Evolutionary conservation across 345 rosid species (phyloP).

Genomic region (Laguncularia racemosa): DNA sequence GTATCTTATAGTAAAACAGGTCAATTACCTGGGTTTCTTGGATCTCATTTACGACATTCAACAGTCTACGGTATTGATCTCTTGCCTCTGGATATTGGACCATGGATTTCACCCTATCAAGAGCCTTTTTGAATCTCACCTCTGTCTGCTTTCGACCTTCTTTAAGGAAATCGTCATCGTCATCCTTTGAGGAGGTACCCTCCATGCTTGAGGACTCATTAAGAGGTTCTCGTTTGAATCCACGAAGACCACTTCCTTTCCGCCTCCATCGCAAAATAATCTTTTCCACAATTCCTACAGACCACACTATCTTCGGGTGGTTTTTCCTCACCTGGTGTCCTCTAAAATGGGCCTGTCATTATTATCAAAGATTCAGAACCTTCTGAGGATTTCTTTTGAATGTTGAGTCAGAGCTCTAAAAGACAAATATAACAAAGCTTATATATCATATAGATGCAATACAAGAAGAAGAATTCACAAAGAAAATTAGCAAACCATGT

Average conservation of each 20-base stretch:
- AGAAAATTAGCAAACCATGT: background rate
- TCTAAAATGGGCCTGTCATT: slow-evolving; percentile 78
- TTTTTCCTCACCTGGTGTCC: slow-evolving; percentile 88
- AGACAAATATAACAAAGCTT: background rate
- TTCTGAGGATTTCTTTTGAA: background rate
- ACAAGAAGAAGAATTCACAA: background rate
- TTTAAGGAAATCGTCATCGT: slow-evolving; percentile 75
- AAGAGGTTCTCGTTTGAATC: slow-evolving; percentile 62
- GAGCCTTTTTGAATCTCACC: slow-evolving; percentile 72
- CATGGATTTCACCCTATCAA: slow-evolving; percentile 90
- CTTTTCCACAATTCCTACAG: slow-evolving; percentile 88
- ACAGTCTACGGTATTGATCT: slow-evolving; percentile 77
- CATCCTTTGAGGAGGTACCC: slow-evolving; percentile 40
- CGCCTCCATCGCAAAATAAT: slow-evolving; percentile 93
- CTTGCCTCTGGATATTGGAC: slow-evolving; percentile 82
- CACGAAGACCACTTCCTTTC: slow-evolving; percentile 82
- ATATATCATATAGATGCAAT: background rate
- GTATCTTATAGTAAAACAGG: background rate
- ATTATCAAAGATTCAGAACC: slow-evolving; percentile 4
- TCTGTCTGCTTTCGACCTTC: slow-evolving; percentile 87
- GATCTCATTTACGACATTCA: slow-evolving; percentile 67
- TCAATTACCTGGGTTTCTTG: slow-evolving; percentile 65
- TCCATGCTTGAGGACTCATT: slow-evolving; percentile 30
- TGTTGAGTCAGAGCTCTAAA: background rate
- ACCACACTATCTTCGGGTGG: slow-evolving; percentile 75